Percentiles rank a stretch among this genome's conserved stretches.
Conservation (phyloP, 31 red algal species). For the Asparagopsis taxiformis region DNA sequence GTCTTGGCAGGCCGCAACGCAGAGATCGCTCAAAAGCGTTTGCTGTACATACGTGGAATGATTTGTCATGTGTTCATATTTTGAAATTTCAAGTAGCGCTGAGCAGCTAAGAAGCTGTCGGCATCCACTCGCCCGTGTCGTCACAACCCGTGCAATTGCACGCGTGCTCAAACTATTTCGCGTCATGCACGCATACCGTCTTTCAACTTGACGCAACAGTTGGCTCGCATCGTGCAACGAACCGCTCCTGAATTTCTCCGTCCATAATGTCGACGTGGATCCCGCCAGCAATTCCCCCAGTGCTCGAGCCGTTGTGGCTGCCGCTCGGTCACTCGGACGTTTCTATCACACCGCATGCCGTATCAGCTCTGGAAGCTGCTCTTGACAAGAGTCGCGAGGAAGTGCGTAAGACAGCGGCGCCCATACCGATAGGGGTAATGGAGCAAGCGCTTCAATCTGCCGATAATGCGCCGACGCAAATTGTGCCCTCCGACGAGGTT, state of each 20-base stretch:
- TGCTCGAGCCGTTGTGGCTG: neutral
- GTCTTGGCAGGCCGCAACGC: too few relatives aligned
- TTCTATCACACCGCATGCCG: neutral
- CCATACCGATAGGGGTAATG: slow-evolving; percentile 7
- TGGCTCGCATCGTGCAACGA: too few relatives aligned
- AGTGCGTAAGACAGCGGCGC: neutral
- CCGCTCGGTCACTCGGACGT: slow-evolving; percentile 1
- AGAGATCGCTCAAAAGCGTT: too few relatives aligned
- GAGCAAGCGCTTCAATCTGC: neutral
- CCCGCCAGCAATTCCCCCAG: neutral
- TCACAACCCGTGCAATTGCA: neutral
- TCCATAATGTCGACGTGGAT: slow-evolving; percentile 24
- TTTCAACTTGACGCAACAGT: too few relatives aligned
- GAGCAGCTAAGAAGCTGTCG: too few relatives aligned
- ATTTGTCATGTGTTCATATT: too few relatives aligned
- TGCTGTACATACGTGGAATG: too few relatives aligned
- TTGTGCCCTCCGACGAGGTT: neutral
- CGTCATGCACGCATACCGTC: neutral
- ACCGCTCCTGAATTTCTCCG: neutral
- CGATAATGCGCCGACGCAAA: neutral
- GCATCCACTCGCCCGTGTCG: too few relatives aligned
- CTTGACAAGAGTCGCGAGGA: slow-evolving; percentile 2
- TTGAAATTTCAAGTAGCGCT: too few relatives aligned
- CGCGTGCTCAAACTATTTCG: neutral
- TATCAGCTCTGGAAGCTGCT: slow-evolving; percentile 2